Conservation (phyloP, 257 asterid species). For the Salvia splendens region DNA sequence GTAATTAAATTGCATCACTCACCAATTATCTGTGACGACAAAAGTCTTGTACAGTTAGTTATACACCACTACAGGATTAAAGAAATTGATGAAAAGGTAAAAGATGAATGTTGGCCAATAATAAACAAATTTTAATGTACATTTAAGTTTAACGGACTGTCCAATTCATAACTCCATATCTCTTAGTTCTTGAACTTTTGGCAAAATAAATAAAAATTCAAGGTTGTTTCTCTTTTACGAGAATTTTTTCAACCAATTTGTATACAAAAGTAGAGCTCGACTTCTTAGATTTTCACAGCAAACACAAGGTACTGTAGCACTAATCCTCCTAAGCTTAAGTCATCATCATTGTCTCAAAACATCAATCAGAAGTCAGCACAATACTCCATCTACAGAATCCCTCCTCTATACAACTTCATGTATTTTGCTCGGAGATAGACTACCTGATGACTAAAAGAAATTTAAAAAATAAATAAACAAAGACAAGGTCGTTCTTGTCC, state of each 20-base stretch:
- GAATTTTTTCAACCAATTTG: background rate
- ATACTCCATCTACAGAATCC: constrained; percentile 37
- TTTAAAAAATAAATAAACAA: background rate
- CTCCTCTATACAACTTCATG: constrained; percentile 38
- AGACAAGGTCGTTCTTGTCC: constrained; percentile 26
- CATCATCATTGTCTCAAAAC: constrained; percentile 13
- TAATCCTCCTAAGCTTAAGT: constrained; percentile 1
- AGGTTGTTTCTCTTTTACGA: no score
- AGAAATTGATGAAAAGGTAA: no score
- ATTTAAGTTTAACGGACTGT: no score
- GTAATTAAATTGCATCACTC: no score
- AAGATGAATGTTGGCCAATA: no score
- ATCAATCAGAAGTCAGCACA: constrained; percentile 26
- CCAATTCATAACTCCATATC: no score
- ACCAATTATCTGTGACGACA: no score
- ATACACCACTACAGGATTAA: no score
- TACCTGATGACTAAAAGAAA: background rate
- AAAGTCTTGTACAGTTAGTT: no score
- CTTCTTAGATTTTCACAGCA: background rate
- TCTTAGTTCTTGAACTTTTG: no score
- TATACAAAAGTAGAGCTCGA: background rate
- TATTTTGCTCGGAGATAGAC: constrained; percentile 22
- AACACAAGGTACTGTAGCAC: background rate
- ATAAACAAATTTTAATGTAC: no score
- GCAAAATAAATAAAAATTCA: no score